A percentile compares a stretch with the other conserved stretches of the same genome.
Conservation (phyloP, 108 stramenopile genomes). For the Cyclotella sp. region DNA sequence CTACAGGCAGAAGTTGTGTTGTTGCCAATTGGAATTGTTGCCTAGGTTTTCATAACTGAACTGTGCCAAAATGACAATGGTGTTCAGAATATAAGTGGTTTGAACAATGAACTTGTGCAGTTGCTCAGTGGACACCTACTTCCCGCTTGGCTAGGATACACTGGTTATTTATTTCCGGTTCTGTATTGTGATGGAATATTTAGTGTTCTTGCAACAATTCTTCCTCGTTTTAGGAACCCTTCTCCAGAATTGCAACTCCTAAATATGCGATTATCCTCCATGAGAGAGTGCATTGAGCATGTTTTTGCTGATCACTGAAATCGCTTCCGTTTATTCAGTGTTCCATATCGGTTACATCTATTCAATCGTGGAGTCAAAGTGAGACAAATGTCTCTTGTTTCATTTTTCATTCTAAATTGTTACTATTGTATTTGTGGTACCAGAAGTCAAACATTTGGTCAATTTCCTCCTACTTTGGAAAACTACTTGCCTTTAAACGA, state of each 20-base stretch:
- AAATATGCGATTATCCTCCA: slow-evolving; percentile 5
- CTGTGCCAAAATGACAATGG: slow-evolving; percentile 36
- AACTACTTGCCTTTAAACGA: slow-evolving; percentile 19
- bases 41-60: slow-evolving; percentile 25
- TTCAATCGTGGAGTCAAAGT: slow-evolving; percentile 20
- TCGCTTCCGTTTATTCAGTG: slow-evolving; percentile 2
- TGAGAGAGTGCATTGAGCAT: slow-evolving; percentile 7
- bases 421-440: slow-evolving; percentile 22
- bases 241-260: background rate
- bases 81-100: too few relatives aligned
- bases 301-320: too few relatives aligned
- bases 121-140: slow-evolving; percentile 7
- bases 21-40: slow-evolving; percentile 37
- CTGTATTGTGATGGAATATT: slow-evolving; percentile 28
- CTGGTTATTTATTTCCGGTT: slow-evolving; percentile 7
- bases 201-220: slow-evolving; percentile 1
- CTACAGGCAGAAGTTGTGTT: slow-evolving; percentile 33
- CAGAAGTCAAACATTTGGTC: slow-evolving; percentile 19
- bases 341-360: slow-evolving; percentile 12
- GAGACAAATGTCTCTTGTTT: slow-evolving; percentile 4
- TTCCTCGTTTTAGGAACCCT: slow-evolving; percentile 14
- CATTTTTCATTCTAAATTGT: slow-evolving; percentile 27
- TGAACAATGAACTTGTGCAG: slow-evolving; percentile 25
- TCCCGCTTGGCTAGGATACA: background rate
- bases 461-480: slow-evolving; percentile 18